Conservation (phyloP, 2,329 filamentous ascomycete species). For the Pezicula rhizophila region DNA sequence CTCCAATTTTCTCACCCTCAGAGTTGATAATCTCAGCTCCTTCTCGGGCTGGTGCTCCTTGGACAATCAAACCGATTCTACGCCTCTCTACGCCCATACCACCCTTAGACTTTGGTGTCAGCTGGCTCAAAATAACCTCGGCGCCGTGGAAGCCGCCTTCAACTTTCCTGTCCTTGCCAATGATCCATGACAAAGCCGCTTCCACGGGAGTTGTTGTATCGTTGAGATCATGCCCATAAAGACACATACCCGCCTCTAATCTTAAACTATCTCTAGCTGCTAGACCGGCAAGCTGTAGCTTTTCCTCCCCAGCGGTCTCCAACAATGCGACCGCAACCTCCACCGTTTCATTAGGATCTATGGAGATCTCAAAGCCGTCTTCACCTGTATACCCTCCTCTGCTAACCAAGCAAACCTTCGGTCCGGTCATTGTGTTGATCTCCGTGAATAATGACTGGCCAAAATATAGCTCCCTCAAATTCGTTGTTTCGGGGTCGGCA, state of each 20-base stretch:
- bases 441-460: constrained; percentile 65
- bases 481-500: constrained; percentile 36
- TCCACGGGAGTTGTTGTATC: constrained; percentile 67
- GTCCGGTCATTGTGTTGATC: constrained; percentile 54
- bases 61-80: constrained; percentile 73
- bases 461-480: constrained; percentile 72
- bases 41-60: constrained; percentile 85
- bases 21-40: constrained; percentile 69
- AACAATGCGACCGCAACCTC: constrained; percentile 56
- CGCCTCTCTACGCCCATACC: constrained; percentile 64
- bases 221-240: constrained; percentile 98
- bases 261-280: constrained; percentile 88
- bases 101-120: constrained; percentile 67
- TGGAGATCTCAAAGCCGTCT: constrained; percentile 95
- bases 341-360: constrained; percentile 60
- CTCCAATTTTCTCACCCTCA: constrained; percentile 64
- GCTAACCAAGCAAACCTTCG: constrained; percentile 62
- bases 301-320: constrained; percentile 47
- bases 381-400: constrained; percentile 95
- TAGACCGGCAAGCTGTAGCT: constrained; percentile 75
- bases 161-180: constrained; percentile 68
- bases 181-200: constrained; percentile 69
- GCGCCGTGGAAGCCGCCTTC: constrained; percentile 78
- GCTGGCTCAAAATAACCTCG: constrained; percentile 68
- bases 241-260: constrained; percentile 94